phyloP scores from a whole-genome alignment of 1,284 basidiomycete genomes.

The Sanghuangporus sanghuang region DNA sequence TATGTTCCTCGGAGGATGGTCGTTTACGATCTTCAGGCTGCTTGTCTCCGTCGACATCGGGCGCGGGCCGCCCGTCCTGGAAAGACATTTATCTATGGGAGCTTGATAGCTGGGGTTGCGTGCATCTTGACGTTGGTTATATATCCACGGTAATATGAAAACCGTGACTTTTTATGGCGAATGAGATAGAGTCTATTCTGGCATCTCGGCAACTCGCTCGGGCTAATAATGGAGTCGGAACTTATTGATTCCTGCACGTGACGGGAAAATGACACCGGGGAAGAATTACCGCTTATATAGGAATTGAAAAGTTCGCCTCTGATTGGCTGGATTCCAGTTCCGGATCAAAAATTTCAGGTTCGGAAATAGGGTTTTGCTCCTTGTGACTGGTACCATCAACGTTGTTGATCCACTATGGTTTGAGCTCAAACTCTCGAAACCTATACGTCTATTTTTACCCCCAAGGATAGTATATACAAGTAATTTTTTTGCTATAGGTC shows the following conservation, averaged over 20 bases:
- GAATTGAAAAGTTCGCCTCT: too few species aligned
- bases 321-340: too few species aligned
- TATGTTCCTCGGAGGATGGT: not conserved
- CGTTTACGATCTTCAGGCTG: not conserved
- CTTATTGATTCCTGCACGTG: not conserved
- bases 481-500: not conserved
- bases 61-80: not conserved
- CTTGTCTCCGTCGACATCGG: not conserved
- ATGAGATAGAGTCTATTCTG: not conserved
- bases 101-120: not conserved
- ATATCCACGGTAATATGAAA: not conserved
- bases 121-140: not conserved
- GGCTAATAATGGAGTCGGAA: not conserved
- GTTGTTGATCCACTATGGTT: too few species aligned
- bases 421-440: too few species aligned
- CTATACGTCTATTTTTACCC: too few species aligned
- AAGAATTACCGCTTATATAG: too few species aligned
- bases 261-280: not conserved
- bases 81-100: not conserved
- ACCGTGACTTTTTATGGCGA: not conserved
- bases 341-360: too few species aligned
- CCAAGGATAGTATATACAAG: too few species aligned
- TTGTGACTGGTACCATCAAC: too few species aligned
- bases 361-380: too few species aligned
- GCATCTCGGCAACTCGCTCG: not conserved